phyloP scores from a whole-genome alignment of 202 grass and related monocot species.

The Carex arenaria region DNA sequence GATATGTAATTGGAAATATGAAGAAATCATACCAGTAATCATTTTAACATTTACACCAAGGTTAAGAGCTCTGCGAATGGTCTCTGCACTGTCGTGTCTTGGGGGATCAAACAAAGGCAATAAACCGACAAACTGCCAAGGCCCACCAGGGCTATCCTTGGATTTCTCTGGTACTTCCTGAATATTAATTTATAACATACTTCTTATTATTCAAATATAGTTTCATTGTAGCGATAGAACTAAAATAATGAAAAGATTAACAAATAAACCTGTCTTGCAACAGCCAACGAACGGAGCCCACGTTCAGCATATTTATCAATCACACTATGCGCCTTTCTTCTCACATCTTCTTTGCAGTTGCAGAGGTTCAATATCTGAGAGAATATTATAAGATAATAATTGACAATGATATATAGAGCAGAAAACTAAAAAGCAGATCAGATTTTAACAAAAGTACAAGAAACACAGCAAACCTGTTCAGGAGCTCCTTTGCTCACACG shows the following conservation, averaged over 20 bases:
- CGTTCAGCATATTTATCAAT: slow-evolving; percentile 87
- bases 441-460: neutral
- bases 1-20: neutral
- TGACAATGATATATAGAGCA: neutral
- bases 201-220: neutral
- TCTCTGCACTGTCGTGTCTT: slow-evolving; percentile 91
- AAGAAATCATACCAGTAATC: slow-evolving; percentile 64
- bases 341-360: slow-evolving; percentile 37
- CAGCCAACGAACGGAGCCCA: slow-evolving; percentile 67
- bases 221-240: neutral
- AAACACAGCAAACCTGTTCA: slow-evolving; percentile 46
- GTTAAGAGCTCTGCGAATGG: slow-evolving; percentile 64
- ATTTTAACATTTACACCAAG: slow-evolving; percentile 98
- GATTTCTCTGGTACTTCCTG: slow-evolving; percentile 70
- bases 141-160: slow-evolving; percentile 53
- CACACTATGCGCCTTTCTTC: slow-evolving; percentile 42
- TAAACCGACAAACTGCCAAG: slow-evolving; percentile 76
- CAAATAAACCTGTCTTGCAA: slow-evolving; percentile 49
- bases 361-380: slow-evolving; percentile 62
- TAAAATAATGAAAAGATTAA: neutral
- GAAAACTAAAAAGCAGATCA: neutral
- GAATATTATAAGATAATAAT: neutral
- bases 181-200: neutral
- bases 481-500: slow-evolving; percentile 88
- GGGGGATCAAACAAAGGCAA: slow-evolving; percentile 89